Evolutionary conservation across 169 alveolate species (phyloP).

Genomic region (Plasmodium cynomolgi): DNA sequence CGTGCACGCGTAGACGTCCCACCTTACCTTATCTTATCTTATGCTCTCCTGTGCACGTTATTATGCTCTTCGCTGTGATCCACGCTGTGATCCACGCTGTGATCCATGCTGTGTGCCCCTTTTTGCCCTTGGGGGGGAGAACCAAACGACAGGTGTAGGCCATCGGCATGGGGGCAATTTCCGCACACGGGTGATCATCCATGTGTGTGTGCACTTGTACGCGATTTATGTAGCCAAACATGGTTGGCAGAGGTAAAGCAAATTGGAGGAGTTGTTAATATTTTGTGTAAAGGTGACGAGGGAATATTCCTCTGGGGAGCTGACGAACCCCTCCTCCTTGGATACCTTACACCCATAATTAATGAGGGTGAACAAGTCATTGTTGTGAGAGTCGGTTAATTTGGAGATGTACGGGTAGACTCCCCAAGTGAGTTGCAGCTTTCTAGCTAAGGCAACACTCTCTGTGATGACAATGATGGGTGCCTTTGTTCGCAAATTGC

Average conservation of each 20-base stretch:
- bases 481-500: conserved; percentile 77
- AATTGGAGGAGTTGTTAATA: conserved; percentile 62
- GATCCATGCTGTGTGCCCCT: neutral
- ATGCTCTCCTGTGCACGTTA: neutral
- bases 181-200: neutral
- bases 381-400: neutral
- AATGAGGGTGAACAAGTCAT: conserved; percentile 48
- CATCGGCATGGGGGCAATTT: neutral
- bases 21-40: neutral
- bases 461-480: conserved; percentile 82
- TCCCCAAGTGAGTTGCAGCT: conserved; percentile 84
- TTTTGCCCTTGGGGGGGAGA: neutral
- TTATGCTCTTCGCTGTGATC: neutral
- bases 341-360: conserved; percentile 70
- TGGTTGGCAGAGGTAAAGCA: conserved; percentile 69
- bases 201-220: neutral
- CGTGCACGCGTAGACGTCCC: neutral
- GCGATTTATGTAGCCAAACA: conserved; percentile 5
- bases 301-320: conserved; percentile 57
- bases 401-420: conserved; percentile 79
- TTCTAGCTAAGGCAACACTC: conserved; percentile 77
- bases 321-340: conserved; percentile 66
- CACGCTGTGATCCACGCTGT: neutral
- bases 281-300: conserved; percentile 69
- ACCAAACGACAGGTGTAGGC: neutral